phyloP scores from a whole-genome alignment of 495 filamentous ascomycete genomes.

The Hypoxylon crocopeplum region DNA sequence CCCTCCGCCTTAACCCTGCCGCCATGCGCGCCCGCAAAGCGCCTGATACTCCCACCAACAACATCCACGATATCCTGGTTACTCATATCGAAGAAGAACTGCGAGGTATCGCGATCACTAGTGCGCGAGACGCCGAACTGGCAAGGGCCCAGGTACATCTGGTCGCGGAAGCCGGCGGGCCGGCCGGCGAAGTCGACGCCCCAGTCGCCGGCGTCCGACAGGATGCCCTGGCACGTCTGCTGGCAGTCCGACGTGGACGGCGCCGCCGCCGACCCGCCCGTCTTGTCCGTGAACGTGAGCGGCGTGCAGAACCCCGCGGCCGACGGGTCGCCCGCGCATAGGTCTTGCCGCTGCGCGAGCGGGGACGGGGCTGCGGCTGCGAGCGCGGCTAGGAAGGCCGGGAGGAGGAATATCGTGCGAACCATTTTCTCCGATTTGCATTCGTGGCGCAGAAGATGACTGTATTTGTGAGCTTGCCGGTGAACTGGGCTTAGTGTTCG shows the following conservation, averaged over 20 bases:
- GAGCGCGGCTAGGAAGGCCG: conserved; percentile 8
- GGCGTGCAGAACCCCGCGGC: conserved; percentile 27
- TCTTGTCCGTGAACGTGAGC: conserved; percentile 31
- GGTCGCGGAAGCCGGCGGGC: conserved; percentile 21
- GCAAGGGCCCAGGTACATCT: conserved; percentile 10
- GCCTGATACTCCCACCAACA: conserved; percentile 16
- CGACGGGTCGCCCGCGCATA: conserved; percentile 25
- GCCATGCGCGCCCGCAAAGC: conserved; percentile 19
- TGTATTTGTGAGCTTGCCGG: too few relatives aligned
- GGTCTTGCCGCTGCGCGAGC: conserved; percentile 7
- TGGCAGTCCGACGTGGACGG: conserved; percentile 18
- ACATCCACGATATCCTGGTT: conserved; percentile 38
- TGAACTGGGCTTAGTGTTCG: too few relatives aligned
- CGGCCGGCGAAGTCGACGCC: conserved; percentile 27
- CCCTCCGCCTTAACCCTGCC: conserved; percentile 30
- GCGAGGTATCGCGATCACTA: conserved; percentile 2
- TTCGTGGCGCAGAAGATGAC: too few relatives aligned
- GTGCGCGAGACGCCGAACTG: conserved; percentile 25
- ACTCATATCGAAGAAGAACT: conserved; percentile 16
- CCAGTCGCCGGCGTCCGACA: conserved; percentile 32
- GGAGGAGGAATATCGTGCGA: conserved; percentile 2
- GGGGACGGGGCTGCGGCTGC: neutral
- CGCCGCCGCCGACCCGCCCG: too few relatives aligned
- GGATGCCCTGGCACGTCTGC: conserved; percentile 21
- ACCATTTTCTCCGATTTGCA: too few relatives aligned